Percentiles rank a stretch among this genome's conserved stretches.
phyloP scores from a whole-genome alignment of 768 basidiomycete genomes.

The Polyporus arcularius region DNA sequence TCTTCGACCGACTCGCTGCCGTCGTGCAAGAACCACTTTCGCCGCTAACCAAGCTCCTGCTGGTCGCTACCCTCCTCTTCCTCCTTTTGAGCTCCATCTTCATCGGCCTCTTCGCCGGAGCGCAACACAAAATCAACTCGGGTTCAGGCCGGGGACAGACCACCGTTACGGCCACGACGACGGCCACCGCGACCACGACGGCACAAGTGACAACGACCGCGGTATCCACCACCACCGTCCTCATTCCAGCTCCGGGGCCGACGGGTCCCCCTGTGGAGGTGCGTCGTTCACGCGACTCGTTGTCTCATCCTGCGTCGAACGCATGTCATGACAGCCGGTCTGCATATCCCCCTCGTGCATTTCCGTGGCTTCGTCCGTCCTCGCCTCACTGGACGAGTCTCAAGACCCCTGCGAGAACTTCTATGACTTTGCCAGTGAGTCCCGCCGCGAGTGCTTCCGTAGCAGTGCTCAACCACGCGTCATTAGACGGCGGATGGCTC shows the following conservation, averaged over 20 bases:
- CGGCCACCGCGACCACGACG: conserved; percentile 38
- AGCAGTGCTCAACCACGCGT: neutral
- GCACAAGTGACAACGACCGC: conserved; percentile 37
- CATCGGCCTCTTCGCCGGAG: conserved; percentile 91
- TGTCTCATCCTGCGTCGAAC: neutral
- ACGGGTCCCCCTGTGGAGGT: conserved; percentile 58
- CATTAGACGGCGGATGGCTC: conserved; percentile 85
- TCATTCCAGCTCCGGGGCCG: conserved; percentile 50
- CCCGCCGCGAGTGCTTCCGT: neutral
- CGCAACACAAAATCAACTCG: conserved; percentile 72
- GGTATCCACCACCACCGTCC: conserved; percentile 36
- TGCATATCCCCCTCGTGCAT: conserved; percentile 85
- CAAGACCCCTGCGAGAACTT: conserved; percentile 96
- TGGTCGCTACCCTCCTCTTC: conserved; percentile 71
- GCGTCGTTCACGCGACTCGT: conserved; percentile 7
- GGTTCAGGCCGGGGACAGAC: conserved; percentile 43
- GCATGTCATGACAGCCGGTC: conserved; percentile 43
- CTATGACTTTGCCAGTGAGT: conserved; percentile 89
- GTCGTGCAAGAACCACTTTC: conserved; percentile 79
- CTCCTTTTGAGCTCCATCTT: conserved; percentile 85
- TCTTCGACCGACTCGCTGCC: conserved; percentile 51
- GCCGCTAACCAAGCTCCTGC: conserved; percentile 79
- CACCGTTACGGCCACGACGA: conserved; percentile 40
- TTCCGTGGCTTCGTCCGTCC: conserved; percentile 75
- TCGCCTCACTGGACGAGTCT: conserved; percentile 75